Conservation (phyloP, 2,329 filamentous ascomycete genomes). For the Talaromyces funiculosus region DNA sequence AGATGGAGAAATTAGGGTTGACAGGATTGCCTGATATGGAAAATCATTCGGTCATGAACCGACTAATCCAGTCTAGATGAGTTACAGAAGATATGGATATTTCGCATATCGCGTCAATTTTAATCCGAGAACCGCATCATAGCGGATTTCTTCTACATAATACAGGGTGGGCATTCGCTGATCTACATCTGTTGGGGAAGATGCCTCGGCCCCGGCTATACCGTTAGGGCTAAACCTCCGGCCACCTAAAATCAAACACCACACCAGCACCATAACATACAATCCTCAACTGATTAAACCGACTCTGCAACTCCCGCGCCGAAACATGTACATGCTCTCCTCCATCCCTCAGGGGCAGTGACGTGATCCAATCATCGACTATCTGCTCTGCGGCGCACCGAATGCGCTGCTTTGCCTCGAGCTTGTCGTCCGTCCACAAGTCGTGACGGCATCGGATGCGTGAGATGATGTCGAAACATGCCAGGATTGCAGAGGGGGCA, state of each 20-base stretch:
- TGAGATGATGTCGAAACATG: constrained; percentile 5
- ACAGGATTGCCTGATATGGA: neutral
- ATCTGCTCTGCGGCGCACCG: constrained; percentile 5
- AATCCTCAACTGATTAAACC: neutral
- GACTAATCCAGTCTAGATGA: neutral
- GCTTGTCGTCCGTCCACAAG: constrained; percentile 6
- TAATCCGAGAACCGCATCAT: no score
- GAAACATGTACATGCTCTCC: neutral
- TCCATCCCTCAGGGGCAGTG: neutral
- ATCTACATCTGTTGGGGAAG: neutral
- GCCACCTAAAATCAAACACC: constrained; percentile 2
- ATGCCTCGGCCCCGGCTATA: neutral
- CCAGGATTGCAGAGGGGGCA: constrained; percentile 1
- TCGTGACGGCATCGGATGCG: constrained; percentile 8
- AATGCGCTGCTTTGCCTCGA: constrained; percentile 3
- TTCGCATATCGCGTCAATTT: neutral
- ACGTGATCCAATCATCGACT: constrained; percentile 8
- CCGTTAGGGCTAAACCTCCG: neutral
- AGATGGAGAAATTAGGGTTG: neutral
- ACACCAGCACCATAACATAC: neutral
- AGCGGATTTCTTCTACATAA: no score
- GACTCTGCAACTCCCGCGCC: neutral
- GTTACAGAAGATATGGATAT: neutral
- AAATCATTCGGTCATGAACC: neutral
- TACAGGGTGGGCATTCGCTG: neutral